Evolutionary conservation across 2,329 filamentous ascomycete species (phyloP).

Genomic region (Ophiostoma sp.): DNA sequence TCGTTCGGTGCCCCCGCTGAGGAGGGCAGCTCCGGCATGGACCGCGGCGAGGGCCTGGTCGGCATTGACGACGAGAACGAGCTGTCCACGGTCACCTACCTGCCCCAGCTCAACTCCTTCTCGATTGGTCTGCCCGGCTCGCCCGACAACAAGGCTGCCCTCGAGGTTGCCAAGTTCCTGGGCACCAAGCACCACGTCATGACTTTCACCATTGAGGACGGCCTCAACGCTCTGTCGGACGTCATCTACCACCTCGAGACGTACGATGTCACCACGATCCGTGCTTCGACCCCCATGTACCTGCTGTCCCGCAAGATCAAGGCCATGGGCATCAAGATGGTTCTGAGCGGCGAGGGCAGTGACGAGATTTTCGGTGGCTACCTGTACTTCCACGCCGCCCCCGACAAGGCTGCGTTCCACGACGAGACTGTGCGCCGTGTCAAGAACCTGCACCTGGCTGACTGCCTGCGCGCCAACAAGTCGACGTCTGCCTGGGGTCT

Average conservation of each 20-base stretch:
- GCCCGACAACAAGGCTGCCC: slow-evolving; percentile 84
- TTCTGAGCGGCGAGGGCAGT: slow-evolving; percentile 90
- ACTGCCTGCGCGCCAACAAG: slow-evolving; percentile 98
- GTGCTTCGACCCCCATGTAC: slow-evolving; percentile 98
- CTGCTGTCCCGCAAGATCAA: slow-evolving; percentile 97
- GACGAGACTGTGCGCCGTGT: slow-evolving; percentile 89
- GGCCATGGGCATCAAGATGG: slow-evolving; percentile 99
- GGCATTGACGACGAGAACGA: slow-evolving; percentile 92
- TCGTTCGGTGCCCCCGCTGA: slow-evolving; percentile 38
- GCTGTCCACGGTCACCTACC: slow-evolving; percentile 80
- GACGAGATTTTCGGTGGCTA: slow-evolving; percentile 99
- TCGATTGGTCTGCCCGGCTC: slow-evolving; percentile 93
- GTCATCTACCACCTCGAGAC: slow-evolving; percentile 98
- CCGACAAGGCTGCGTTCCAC: slow-evolving; percentile 88
- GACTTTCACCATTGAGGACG: slow-evolving; percentile 96
- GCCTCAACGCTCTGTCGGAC: slow-evolving; percentile 91
- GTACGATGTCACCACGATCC: slow-evolving; percentile 97
- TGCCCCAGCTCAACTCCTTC: slow-evolving; percentile 96
- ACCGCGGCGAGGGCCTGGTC: slow-evolving; percentile 68
- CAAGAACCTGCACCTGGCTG: slow-evolving; percentile 93
- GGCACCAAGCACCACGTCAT: slow-evolving; percentile 98
- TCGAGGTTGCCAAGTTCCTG: slow-evolving; percentile 92
- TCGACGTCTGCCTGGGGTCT: slow-evolving; percentile 97
- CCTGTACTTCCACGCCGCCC: slow-evolving; percentile 95
- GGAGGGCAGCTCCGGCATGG: slow-evolving; percentile 46